A percentile compares a stretch with the other conserved stretches of the same genome.
Conservation (phyloP, 768 basidiomycete species). For the Sutorius australiensis region DNA sequence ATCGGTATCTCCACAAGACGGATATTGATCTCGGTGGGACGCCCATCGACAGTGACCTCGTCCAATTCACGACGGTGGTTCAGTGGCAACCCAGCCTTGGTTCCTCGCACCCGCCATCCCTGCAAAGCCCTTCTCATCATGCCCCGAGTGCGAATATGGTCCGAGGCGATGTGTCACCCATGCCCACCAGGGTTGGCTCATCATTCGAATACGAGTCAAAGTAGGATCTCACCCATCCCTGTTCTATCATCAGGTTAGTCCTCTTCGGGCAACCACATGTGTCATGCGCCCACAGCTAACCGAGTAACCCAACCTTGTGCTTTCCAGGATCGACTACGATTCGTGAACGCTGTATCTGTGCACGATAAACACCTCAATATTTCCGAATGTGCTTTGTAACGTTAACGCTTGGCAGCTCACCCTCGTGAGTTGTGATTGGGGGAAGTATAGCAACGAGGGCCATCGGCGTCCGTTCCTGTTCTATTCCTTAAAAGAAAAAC, state of each 20-base stretch:
- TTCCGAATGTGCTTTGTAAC: not conserved
- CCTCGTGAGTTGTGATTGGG: not conserved
- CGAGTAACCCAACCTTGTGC: not conserved
- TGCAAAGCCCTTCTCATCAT: not conserved
- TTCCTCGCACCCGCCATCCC: not conserved
- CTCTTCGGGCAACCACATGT: not conserved
- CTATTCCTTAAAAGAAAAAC: not conserved
- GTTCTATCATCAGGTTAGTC: not conserved
- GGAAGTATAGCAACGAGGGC: not conserved
- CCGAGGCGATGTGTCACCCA: not conserved
- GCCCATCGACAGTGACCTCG: not conserved
- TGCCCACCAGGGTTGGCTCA: constrained; percentile 1
- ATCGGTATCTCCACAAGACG: constrained; percentile 7
- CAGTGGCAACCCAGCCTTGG: not conserved
- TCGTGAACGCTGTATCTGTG: not conserved
- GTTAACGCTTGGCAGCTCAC: not conserved
- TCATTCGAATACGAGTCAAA: not conserved
- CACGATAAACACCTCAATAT: not conserved
- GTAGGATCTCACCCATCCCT: not conserved
- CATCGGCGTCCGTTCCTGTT: not conserved
- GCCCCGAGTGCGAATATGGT: not conserved
- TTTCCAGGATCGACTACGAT: not conserved
- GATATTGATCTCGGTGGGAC: not conserved
- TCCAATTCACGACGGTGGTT: constrained; percentile 18
- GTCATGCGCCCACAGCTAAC: not conserved